A percentile compares a stretch with the other conserved stretches of the same genome.
Conservation (phyloP, 2,329 filamentous ascomycete species). For the Didymella sp. region DNA sequence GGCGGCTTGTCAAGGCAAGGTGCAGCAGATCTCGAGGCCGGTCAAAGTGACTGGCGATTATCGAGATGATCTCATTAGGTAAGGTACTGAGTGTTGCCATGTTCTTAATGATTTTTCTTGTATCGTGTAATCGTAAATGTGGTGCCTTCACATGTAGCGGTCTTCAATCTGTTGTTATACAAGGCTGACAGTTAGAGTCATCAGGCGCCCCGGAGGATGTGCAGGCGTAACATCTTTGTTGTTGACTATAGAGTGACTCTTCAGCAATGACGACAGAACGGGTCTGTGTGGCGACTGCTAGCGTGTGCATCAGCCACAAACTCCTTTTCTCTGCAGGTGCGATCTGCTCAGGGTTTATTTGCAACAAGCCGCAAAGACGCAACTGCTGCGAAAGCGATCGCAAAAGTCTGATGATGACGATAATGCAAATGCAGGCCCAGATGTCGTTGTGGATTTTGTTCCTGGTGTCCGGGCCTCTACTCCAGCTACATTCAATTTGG, state of each 20-base stretch:
- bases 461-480: neutral
- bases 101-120: neutral
- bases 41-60: constrained; percentile 40
- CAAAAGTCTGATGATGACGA: neutral
- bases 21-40: constrained; percentile 36
- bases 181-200: constrained; percentile 11
- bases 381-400: neutral
- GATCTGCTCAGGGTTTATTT: neutral
- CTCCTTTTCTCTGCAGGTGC: constrained; percentile 15
- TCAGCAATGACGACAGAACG: constrained; percentile 31
- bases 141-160: neutral
- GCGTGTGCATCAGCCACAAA: constrained; percentile 19
- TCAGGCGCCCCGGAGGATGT: constrained; percentile 4
- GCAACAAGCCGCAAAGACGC: neutral
- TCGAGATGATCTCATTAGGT: constrained; percentile 45
- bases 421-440: neutral
- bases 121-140: neutral
- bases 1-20: constrained; percentile 34
- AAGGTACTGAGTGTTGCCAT: constrained; percentile 38
- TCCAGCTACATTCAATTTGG: constrained; percentile 3
- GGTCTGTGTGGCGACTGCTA: constrained; percentile 15
- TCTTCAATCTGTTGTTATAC: neutral
- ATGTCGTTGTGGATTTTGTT: neutral
- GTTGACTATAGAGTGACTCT: constrained; percentile 22
- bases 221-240: neutral